These are phyloP conservation scores for Euptelea pleiosperma DNA, from an alignment of 164 flowering plant species.

Conservation along the genomic window DNA sequence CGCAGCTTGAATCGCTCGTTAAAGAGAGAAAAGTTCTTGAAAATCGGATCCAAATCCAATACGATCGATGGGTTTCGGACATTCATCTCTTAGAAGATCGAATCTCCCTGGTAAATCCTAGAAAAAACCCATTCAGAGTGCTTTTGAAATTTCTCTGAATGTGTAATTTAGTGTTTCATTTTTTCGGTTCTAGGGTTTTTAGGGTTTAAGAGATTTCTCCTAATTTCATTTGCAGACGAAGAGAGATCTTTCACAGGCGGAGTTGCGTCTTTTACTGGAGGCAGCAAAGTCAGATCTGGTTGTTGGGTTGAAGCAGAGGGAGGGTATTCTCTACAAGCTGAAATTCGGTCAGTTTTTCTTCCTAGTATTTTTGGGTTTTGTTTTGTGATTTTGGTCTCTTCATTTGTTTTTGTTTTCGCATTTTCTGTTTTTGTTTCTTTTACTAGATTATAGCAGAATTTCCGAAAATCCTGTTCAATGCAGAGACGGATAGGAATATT, in stretches of 20 bases:
- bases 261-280: conserved; percentile 32
- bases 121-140: not conserved
- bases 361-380: not conserved
- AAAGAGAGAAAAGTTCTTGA: conserved; percentile 43
- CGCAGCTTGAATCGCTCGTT: conserved; percentile 40
- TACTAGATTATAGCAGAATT: too few species aligned
- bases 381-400: not conserved
- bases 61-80: conserved; percentile 43
- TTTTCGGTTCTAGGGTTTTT: conserved; percentile 12
- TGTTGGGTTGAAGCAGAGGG: conserved; percentile 47
- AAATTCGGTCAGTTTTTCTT: conserved; percentile 56
- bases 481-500: too few species aligned
- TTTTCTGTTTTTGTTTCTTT: too few species aligned
- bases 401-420: too few species aligned
- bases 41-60: conserved; percentile 37
- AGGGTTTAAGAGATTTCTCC: conserved; percentile 8
- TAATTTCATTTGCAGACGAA: conserved; percentile 41
- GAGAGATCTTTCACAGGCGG: conserved; percentile 22
- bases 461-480: too few species aligned
- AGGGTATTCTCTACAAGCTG: conserved; percentile 30
- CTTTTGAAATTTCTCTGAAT: not conserved
- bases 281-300: conserved; percentile 38
- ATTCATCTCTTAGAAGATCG: conserved; percentile 33
- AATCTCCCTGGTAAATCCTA: conserved; percentile 38
- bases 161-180: not conserved